These are phyloP conservation scores for Calonectria crousiana DNA, from an alignment of 2,329 filamentous ascomycete species.

Conservation along the genomic window DNA sequence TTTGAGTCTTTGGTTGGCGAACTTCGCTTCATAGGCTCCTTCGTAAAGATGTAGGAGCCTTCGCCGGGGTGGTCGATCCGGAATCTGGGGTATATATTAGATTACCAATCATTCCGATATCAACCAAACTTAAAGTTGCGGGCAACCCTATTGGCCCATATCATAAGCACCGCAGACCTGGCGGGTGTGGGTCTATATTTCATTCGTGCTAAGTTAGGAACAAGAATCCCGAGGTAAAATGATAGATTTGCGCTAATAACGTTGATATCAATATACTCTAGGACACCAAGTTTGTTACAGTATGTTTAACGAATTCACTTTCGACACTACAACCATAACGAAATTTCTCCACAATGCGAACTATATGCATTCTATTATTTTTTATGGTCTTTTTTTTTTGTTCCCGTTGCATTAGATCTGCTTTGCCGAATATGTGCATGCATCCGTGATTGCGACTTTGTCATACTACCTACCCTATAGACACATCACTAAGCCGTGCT, in stretches of 20 bases:
- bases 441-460: background rate
- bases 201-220: background rate
- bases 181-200: background rate
- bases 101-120: background rate
- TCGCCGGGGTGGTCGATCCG: background rate
- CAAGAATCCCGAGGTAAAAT: background rate
- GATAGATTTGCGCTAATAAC: background rate
- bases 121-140: background rate
- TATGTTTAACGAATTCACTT: background rate
- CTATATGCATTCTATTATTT: background rate
- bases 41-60: background rate
- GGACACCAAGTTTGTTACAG: background rate
- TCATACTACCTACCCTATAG: background rate
- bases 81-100: background rate
- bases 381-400: background rate
- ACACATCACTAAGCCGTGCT: background rate
- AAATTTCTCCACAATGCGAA: background rate
- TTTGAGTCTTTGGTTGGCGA: background rate
- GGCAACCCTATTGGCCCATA: background rate
- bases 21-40: background rate
- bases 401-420: background rate
- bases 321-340: background rate
- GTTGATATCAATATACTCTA: no score
- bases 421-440: background rate
- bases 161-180: background rate